Base-by-base conservation (phyloP, 495 filamentous ascomycete species). In the Trichocladium antarcticum region DNA sequence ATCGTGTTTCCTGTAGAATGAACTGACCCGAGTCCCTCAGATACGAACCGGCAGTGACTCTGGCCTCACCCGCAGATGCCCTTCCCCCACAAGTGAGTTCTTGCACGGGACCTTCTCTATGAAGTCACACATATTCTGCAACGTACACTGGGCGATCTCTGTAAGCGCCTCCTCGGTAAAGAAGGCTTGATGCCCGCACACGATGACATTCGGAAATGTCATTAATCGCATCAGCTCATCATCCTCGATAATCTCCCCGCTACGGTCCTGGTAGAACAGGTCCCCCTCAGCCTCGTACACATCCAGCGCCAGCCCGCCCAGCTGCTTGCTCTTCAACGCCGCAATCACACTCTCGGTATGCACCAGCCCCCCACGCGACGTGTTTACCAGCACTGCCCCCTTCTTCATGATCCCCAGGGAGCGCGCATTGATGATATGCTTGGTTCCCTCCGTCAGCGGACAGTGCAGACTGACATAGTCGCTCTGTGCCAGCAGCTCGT, bases 131-230 rank as follows among this genome's bases (percentile, higher is more conserved):
- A 82, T 49, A 53, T 84, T 85, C 17, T 57, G 41, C 43, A 83
- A 44, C 8, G 80, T 83, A 11, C 71, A 74, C n/a, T 73, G 72
- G 5, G 81, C 71, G 57, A 85, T 85, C 63, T 81, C 78, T 2
- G 63, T 68, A 37, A 85, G 57, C 4, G 81, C 81, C 63, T 85
- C 81, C 19, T 74, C 60, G 1, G 82, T 84, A 43, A 85, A 81
- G 61, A 85, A 85, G 1, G 76, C 82, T 66, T 85, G 82, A 52
- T 85, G 82, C 0, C 81, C 79, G 50, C 75, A 79, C 45, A 85
- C 62, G 38, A 85, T 55, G 6, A 84, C 82, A 49, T 85, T 85
- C 38, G 75, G 82, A 53, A 85, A 85, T 1, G 81, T 83, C 60
- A 81, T 75, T 48, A 85, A 57, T n/a, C 82, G 74, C 73, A 75